Conservation (phyloP, 306 rosid species). For the Lupinus albus region DNA sequence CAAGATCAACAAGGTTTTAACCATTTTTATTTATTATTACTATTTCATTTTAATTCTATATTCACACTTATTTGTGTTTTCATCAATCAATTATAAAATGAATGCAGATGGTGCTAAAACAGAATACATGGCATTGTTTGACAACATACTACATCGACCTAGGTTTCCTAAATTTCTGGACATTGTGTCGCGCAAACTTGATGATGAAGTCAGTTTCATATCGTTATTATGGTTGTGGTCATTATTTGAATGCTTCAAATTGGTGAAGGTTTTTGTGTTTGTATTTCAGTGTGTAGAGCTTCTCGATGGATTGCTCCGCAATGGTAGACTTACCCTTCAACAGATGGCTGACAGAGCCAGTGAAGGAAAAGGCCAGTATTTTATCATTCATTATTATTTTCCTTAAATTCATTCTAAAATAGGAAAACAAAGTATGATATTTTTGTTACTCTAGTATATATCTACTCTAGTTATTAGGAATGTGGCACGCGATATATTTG, state of each 20-base stretch:
- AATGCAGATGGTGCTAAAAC: conserved; percentile 49
- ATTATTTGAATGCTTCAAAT: background rate
- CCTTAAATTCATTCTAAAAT: background rate
- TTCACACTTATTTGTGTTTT: too few relatives aligned
- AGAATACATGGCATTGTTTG: conserved; percentile 65
- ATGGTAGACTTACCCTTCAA: conserved; percentile 76
- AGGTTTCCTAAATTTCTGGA: conserved; percentile 82
- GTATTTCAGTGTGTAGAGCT: conserved; percentile 63
- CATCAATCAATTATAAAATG: too few relatives aligned
- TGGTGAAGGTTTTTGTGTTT: conserved; percentile 18
- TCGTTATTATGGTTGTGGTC: background rate
- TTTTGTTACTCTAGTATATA: too few relatives aligned
- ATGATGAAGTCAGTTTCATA: conserved; percentile 56
- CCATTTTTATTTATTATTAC: background rate
- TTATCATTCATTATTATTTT: conserved; percentile 5
- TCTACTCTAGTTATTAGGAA: background rate
- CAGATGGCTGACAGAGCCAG: conserved; percentile 74
- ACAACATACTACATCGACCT: conserved; percentile 74
- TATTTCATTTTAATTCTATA: background rate
- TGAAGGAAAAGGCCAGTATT: conserved; percentile 59
- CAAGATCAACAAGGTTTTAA: conserved; percentile 37
- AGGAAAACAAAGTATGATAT: background rate
- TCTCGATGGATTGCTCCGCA: conserved; percentile 80
- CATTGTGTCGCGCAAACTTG: conserved; percentile 55
- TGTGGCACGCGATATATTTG: too few relatives aligned